These are phyloP conservation scores for Wallemia ichthyophaga DNA, from an alignment of 1,284 basidiomycete genomes.

Conservation along the genomic window DNA sequence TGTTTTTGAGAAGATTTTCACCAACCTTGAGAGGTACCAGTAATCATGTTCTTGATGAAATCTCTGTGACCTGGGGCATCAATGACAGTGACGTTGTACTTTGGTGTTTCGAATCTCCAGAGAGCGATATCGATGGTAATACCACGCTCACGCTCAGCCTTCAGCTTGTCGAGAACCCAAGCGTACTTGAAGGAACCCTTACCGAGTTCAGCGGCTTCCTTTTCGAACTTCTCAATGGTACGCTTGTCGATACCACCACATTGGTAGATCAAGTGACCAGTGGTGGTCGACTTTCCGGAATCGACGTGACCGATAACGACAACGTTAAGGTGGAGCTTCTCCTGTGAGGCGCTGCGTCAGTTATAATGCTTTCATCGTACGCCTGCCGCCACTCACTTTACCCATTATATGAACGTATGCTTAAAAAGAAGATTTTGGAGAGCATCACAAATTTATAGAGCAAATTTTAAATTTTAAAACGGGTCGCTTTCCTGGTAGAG, in stretches of 20 bases:
- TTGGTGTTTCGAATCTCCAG: slow-evolving; percentile 98
- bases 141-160: slow-evolving; percentile 99
- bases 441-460: not conserved
- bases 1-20: not conserved
- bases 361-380: too few relatives aligned
- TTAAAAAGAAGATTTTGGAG: not conserved
- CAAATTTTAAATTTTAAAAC: not conserved
- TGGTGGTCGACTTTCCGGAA: slow-evolving; percentile 97
- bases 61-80: slow-evolving; percentile 99
- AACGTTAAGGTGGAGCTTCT: slow-evolving; percentile 66
- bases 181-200: slow-evolving; percentile 98
- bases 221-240: slow-evolving; percentile 99
- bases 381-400: not conserved
- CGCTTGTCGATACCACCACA: slow-evolving; percentile 99
- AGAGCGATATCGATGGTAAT: slow-evolving; percentile 99
- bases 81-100: slow-evolving; percentile 69
- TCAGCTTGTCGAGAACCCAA: slow-evolving; percentile 99
- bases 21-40: slow-evolving; percentile 67
- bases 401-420: not conserved
- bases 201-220: slow-evolving; percentile 98
- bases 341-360: too few relatives aligned
- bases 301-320: slow-evolving; percentile 94
- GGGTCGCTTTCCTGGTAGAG: too few relatives aligned
- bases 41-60: slow-evolving; percentile 99
- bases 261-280: slow-evolving; percentile 99